Base-by-base conservation (phyloP, 306 rosid species). In the Vachellia collinsii region DNA sequence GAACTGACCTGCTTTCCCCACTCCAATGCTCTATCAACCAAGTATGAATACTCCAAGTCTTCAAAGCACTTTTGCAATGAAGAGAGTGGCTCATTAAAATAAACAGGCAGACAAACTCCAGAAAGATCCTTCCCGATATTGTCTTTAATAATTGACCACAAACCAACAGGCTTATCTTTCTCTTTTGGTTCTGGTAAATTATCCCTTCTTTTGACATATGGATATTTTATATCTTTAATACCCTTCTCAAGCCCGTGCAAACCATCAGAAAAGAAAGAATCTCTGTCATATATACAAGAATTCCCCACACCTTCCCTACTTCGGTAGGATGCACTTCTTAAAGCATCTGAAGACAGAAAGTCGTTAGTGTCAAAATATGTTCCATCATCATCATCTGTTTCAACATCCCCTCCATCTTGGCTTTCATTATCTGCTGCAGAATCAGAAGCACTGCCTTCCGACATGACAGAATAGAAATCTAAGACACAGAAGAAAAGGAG, bases 91-190 rank as follows among this genome's bases (percentile, higher is more conserved):
- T 95, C 99, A 76, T 95, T 95, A 87, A 95, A 95, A 90, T 95
- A 95, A 86, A 95, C 98, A 80, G 99, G 98, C 79, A 95, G 99
- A 84, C 99, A 95, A 82, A 95, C 99, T 79, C 99, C 99, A 81
- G 98, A 95, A 78, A 95, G 92, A 90, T 95, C 99, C 91, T 93
- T 93, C 75, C 99, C 99, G 43, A 95, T 95, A 79, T 95, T 95
- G 83, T 95, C 99, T 87, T 93, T 95, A 88, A 95, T 95, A 83
- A 95, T 93, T 36, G 99, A 93, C 99, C 99, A 95, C 90, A 93
- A 85, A 66, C 99, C 97, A 75, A 92, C 80, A 12, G 93, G 98
- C 83, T 83, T 95, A 72, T 95, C 99, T 82, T 92, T 95, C 83
- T 95, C 99, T 81, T 90, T 95, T 43, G 97, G 99, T 83, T 93